Conservation (phyloP, 2,329 filamentous ascomycete genomes). For the Penicillium sp. region DNA sequence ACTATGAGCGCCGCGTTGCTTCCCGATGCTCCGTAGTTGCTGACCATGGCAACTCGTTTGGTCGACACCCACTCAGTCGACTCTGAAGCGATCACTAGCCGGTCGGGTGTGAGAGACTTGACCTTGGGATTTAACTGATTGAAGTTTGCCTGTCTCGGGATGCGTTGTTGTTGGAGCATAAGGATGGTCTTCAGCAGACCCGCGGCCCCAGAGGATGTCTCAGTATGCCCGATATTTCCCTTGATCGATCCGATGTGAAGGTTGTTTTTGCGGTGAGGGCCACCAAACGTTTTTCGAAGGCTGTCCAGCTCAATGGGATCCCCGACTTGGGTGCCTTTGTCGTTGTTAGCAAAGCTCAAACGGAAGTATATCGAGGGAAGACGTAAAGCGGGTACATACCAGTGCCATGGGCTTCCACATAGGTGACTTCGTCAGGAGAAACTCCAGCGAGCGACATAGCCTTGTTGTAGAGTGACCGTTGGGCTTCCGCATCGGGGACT, state of each 20-base stretch:
- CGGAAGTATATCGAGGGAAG: background rate
- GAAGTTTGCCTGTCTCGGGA: slow-evolving; percentile 28
- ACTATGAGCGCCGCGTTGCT: slow-evolving; percentile 1
- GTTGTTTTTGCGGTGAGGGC: background rate
- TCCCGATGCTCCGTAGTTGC: slow-evolving; percentile 4
- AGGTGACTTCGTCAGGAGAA: slow-evolving; percentile 10
- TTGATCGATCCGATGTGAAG: slow-evolving; percentile 28
- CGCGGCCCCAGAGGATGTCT: slow-evolving; percentile 20
- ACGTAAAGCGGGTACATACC: background rate
- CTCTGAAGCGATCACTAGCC: slow-evolving; percentile 15
- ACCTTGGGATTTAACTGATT: slow-evolving; percentile 25
- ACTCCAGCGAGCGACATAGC: slow-evolving; percentile 5
- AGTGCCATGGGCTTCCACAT: slow-evolving; percentile 22
- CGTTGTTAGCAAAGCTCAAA: background rate
- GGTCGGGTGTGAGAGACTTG: slow-evolving; percentile 10
- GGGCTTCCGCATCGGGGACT: slow-evolving; percentile 18
- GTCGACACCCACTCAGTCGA: slow-evolving; percentile 6
- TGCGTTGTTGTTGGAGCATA: slow-evolving; percentile 26
- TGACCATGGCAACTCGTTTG: background rate
- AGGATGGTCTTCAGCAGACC: slow-evolving; percentile 26
- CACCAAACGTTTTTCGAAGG: slow-evolving; percentile 21
- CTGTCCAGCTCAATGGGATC: slow-evolving; percentile 23
- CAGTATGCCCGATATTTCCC: slow-evolving; percentile 28
- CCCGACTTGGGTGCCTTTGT: slow-evolving; percentile 18
- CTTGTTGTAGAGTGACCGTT: slow-evolving; percentile 12